Evolutionary conservation across 2,329 filamentous ascomycete species (phyloP), one percentile per base, ranked within the genome.

Genomic region (Capronia epimyces): DNA sequence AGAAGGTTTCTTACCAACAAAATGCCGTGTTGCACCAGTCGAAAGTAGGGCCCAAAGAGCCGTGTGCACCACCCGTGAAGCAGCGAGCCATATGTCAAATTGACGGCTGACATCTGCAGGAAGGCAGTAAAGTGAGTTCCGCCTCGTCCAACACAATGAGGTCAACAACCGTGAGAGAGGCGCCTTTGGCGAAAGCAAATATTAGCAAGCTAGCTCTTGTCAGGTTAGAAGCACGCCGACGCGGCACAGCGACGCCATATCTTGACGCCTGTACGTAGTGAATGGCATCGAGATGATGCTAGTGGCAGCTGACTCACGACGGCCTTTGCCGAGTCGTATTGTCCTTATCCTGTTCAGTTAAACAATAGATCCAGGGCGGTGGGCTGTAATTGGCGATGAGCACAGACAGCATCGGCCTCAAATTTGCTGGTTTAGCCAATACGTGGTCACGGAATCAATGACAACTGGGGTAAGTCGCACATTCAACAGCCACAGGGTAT

Each of bases 71-170:
- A 8, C 16, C 34, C 12, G 34, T 7, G 29, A 49, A 21, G 52
- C 45, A 43, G 41, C 32, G 20, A 49, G 25, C 52, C 52, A 48
- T 25, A 49, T 49, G 52, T 55, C 52, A 51, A 55, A 55, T 55
- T 47, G 47, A 49, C 16, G 47, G 47, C 40, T 43, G 40, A 37
- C 46, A 32, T 31, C 22, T 34, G 41, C 22, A 25, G 15, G 24
- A 5, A 43, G 25, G 22, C 39, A 22, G n/a, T 13, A n/a, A 36
- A 39, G 7, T 39, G 36, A 39, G 36, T 6, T 27, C 25, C 25
- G 10, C 29, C 6, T 9, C 12, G 29, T 32, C 29, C 7, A 20
- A 8, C 16, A 39, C 7, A 7, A 7, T 39, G 36, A 39, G 36
- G 8, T 13, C 15, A 39, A 39, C 16, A 8, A 6, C 20, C 9